Conservation (phyloP, 257 asterid genomes). For the Nicotiana benthamiana region DNA sequence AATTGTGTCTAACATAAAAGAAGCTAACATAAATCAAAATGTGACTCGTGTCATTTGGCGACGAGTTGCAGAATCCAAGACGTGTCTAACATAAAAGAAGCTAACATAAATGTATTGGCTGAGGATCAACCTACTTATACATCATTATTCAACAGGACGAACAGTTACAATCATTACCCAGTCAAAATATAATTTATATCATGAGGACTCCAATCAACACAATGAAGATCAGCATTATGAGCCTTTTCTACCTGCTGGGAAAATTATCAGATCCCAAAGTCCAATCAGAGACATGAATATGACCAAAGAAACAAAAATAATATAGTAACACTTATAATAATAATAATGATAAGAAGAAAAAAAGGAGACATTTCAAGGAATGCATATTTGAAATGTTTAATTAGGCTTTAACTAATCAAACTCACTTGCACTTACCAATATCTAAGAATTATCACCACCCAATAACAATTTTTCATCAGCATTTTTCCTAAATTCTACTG, state of each 20-base stretch:
- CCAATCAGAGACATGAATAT: constrained; percentile 11
- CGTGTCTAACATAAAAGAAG: no score
- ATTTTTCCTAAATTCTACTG: not conserved
- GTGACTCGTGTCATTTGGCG: no score
- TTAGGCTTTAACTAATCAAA: no score
- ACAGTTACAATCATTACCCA: constrained; percentile 38
- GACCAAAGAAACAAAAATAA: not conserved
- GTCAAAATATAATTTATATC: constrained; percentile 83
- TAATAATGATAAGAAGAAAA: not conserved
- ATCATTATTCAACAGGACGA: not conserved
- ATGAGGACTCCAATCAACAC: constrained; percentile 95
- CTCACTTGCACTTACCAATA: no score
- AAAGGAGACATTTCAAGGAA: not conserved
- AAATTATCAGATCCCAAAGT: constrained; percentile 15
- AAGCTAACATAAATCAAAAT: no score
- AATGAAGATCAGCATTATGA: constrained; percentile 85
- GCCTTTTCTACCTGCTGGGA: constrained; percentile 81
- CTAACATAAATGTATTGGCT: not conserved
- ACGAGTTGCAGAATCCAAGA: no score
- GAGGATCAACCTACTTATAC: not conserved
- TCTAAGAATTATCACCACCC: not conserved
- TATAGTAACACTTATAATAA: not conserved
- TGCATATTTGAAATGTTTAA: not conserved
- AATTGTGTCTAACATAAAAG: no score
- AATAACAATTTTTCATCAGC: not conserved